These are phyloP conservation scores for Spongospora subterranea DNA, from an alignment of 208 protist genomes.

Conservation along the genomic window DNA sequence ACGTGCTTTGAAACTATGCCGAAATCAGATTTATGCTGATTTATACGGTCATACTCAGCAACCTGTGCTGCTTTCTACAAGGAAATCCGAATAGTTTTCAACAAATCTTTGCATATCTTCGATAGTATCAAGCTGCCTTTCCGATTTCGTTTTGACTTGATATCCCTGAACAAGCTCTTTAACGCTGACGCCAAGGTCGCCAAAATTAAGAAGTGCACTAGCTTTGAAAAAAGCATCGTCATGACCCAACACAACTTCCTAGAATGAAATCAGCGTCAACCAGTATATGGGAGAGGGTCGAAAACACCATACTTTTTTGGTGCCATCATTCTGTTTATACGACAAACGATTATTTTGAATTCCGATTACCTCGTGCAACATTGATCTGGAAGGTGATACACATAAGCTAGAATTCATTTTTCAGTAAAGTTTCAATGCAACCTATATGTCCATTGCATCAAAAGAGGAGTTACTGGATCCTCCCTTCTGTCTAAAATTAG, in stretches of 20 bases:
- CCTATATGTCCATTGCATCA: slow-evolving; percentile 68
- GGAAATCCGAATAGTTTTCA: slow-evolving; percentile 64
- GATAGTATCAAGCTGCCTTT: slow-evolving; percentile 62
- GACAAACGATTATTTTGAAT: slow-evolving; percentile 62
- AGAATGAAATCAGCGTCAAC: slow-evolving; percentile 27
- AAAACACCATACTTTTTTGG: slow-evolving; percentile 15
- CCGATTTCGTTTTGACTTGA: slow-evolving; percentile 50
- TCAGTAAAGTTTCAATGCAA: neutral
- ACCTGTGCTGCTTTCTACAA: neutral
- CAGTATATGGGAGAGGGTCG: neutral
- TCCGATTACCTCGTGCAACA: slow-evolving; percentile 67
- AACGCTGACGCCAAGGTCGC: slow-evolving; percentile 61
- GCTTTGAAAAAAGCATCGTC: slow-evolving; percentile 61
- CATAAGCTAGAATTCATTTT: no score
- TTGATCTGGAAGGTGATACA: slow-evolving; percentile 49
- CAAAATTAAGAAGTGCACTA: slow-evolving; percentile 50
- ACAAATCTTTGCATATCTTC: slow-evolving; percentile 68
- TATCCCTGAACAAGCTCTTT: slow-evolving; percentile 54
- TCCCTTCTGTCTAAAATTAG: slow-evolving; percentile 65
- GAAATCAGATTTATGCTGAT: neutral
- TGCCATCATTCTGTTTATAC: neutral
- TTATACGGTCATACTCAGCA: neutral
- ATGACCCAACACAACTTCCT: slow-evolving; percentile 49
- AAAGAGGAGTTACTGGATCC: slow-evolving; percentile 67
- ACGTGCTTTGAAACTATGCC: slow-evolving; percentile 64